Evolutionary conservation across 139 green algal species (phyloP), one percentile per base, ranked within the genome.

Genomic region (Coelastrella sp.): DNA sequence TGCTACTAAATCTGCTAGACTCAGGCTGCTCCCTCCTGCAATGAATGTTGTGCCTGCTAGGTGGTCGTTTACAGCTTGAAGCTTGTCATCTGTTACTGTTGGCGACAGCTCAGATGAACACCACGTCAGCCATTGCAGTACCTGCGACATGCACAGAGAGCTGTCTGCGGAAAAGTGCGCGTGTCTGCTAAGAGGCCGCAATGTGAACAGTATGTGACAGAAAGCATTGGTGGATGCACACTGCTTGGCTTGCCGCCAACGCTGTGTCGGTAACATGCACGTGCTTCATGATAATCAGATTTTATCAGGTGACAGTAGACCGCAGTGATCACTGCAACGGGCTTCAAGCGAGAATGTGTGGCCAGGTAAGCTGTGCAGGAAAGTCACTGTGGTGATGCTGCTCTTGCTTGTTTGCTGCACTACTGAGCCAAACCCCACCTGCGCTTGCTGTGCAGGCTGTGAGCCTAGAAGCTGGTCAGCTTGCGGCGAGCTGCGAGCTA

Each of bases 1-100:
- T 3, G 94, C 75, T 7, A 94, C 73, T 1, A 96, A 78, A 73
- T 96, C 94, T 20, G 94, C 94, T 10, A 96, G 56, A 4, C 90
- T 95, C 5, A 90, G 71, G 0, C 57, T 19, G 0, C 57, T 22
- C n/a, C 90, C 89, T 20, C 77, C 87, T 61, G 77, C 87, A 20
- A 95, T 87, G 80, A 86, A 94, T n/a, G 89, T 93, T 61, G 92
- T 86, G 54, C 86, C 85, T 3, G 64, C 19, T 22, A 95, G 75
- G 22, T 91, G 61, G 3, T 90, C 86, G 20, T 94, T 94, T 11
- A 94, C 6, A 86, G 92, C 91, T 5, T 80, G 56, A 13, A 95
- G 87, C 89, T 94, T 94, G 56, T 94, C 93, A 23, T 94, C 91
- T 68, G 91, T 90, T n/a, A 93, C 47, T 5, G 83, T 82, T 1